These are phyloP conservation scores for Ilyonectria sp. DNA, from an alignment of 2,329 filamentous ascomycete species.

Conservation along the genomic window DNA sequence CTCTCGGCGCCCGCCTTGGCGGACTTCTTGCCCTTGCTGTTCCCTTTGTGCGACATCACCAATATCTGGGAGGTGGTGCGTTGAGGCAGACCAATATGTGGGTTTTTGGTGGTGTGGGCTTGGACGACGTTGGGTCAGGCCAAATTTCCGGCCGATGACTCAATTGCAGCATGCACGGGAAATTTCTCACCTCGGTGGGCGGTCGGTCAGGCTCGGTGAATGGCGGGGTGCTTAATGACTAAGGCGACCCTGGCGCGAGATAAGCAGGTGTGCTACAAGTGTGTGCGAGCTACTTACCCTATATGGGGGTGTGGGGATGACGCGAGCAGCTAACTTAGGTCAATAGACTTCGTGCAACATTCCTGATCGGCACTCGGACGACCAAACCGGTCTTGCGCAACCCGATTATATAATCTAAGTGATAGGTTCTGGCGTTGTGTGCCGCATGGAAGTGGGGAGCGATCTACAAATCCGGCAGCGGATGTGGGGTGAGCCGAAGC, in stretches of 20 bases:
- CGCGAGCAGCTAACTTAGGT: constrained; percentile 3
- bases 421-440: constrained; percentile 7
- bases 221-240: constrained; percentile 24
- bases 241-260: not conserved
- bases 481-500: constrained; percentile 22
- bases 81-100: constrained; percentile 28
- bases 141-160: constrained; percentile 51
- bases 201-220: constrained; percentile 40
- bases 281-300: constrained; percentile 25
- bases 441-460: constrained; percentile 12
- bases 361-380: constrained; percentile 27
- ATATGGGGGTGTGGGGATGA: not conserved
- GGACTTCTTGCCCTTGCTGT: constrained; percentile 68
- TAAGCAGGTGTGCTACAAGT: not conserved
- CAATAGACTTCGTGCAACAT: constrained; percentile 41
- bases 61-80: constrained; percentile 31
- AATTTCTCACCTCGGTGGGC: constrained; percentile 49
- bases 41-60: constrained; percentile 64
- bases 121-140: constrained; percentile 37
- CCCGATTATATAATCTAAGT: constrained; percentile 18
- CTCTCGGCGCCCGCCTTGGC: constrained; percentile 66
- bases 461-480: constrained; percentile 24
- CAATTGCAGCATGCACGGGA: constrained; percentile 45
- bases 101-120: constrained; percentile 37
- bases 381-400: constrained; percentile 2